Evolutionary conservation across 2,329 filamentous ascomycete genomes (phyloP), one percentile per base, ranked within the genome.

Genomic region (Botrytis sinoallii): DNA sequence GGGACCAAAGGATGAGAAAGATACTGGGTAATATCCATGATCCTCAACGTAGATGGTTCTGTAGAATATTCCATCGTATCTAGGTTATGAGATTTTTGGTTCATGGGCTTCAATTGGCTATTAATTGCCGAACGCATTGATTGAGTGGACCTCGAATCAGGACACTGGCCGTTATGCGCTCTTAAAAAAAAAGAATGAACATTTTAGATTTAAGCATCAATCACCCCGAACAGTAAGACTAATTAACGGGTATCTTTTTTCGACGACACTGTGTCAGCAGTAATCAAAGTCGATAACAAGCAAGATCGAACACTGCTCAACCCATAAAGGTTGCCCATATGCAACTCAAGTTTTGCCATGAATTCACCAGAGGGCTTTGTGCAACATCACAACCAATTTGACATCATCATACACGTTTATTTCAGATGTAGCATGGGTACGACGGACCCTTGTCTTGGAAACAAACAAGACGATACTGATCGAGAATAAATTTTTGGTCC

Each of bases 31-130:
- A 6, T 35, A 59, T 59, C 63, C 48, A 65, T 42, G 60, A 71
- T 55, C 60, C 60, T 66, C n/a, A 52, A 16, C 35, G 61, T 65
- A 65, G 70, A 71, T 71, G 42, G 57, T 71, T 44, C 57, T 70
- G 55, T 57, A 44, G 68, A 61, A 69, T 69, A 59, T 69, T 69
- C 48, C n/a, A 55, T 40, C 32, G n/a, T 16, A 40, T 48, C n/a
- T 25, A 38, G 40, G 32, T 44, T 35, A 57, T 52, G 22, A 32
- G 46, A 35, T 29, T 42, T 65, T 12, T 22, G 22, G 10, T 4
- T 29, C 59, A 14, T 35, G 18, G 38, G 9, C 42, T n/a, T 10
- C 25, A 25, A 61, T 35, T 48, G 42, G 42, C 29, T 20, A 48
- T 16, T 25, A 29, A 40, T 44, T 35, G 18, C 68, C 55, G 52